Evolutionary conservation across 441 rosid species (phyloP), one percentile per base, ranked within the genome.

Genomic region (Monsonia emarginata): DNA sequence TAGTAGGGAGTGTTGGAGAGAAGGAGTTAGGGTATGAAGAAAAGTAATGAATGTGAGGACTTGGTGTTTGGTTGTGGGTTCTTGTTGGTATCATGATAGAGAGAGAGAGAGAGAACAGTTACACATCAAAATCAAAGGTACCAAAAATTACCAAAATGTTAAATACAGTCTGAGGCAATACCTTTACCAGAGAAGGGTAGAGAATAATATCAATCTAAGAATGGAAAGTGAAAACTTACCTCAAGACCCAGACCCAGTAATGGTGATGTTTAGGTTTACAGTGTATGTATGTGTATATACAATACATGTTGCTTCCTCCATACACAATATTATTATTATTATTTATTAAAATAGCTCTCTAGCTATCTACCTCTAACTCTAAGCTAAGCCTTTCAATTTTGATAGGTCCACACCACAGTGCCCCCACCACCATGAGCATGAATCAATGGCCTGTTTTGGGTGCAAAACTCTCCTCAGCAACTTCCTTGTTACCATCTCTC

Each of bases 61-160:
- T n/a, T n/a, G n/a, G n/a, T n/a, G n/a, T n/a, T n/a, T n/a, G n/a
- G n/a, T n/a, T n/a, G n/a, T n/a, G n/a, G n/a, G n/a, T n/a, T n/a
- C n/a, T n/a, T n/a, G n/a, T n/a, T n/a, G n/a, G n/a, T n/a, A n/a
- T n/a, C n/a, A n/a, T n/a, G n/a, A n/a, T n/a, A 63, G 75, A 66
- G 70, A 52, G 71, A 74, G 71, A 70, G 63, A 72, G 69, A 78
- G 79, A 75, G 83, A 80, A 81, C 86, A 75, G 94, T 85, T 86
- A 74, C 25, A 79, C 88, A 87, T 91, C 92, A 77, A 76, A 85
- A 84, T 89, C 97, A 65, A 64, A 79, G 82, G 81, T 69, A n/a
- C 50, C 50, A 42, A 13, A n/a, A 14, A 14, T 42, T 42, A 13
- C 50, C 16, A 2, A 42, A 42, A 42, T 42, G n/a, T 42, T 42